Conservation (phyloP, 2,329 filamentous ascomycete species). For the Dothistroma pini region DNA sequence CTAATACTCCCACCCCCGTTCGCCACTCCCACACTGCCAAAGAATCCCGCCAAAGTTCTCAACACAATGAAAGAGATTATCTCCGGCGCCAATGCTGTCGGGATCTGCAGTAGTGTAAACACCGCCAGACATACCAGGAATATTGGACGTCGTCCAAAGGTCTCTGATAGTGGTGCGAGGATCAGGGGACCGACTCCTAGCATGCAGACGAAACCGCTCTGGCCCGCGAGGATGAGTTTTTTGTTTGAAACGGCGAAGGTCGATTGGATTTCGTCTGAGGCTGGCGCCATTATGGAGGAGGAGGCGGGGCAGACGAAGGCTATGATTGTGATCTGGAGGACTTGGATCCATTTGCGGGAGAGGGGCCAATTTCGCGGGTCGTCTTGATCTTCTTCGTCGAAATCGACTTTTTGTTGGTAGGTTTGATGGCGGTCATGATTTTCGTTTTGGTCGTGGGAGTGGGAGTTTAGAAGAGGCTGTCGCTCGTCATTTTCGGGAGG, state of each 20-base stretch:
- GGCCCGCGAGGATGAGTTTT: slow-evolving; percentile 43
- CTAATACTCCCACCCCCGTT: slow-evolving; percentile 50
- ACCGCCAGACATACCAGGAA: slow-evolving; percentile 43
- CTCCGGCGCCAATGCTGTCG: slow-evolving; percentile 46
- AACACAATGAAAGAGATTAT: slow-evolving; percentile 42
- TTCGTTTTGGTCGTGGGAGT: background rate
- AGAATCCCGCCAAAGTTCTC: slow-evolving; percentile 46
- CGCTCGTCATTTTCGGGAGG: background rate
- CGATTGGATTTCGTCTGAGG: background rate
- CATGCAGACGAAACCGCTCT: slow-evolving; percentile 48
- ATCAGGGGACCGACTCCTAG: slow-evolving; percentile 47
- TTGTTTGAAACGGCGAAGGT: slow-evolving; percentile 5
- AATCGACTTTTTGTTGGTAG: background rate
- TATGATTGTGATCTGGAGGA: slow-evolving; percentile 7
- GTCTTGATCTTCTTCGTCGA: slow-evolving; percentile 2
- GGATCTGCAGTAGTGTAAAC: slow-evolving; percentile 47
- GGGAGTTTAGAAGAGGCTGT: slow-evolving; percentile 3
- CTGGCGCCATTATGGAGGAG: slow-evolving; percentile 11
- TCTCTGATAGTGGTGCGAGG: slow-evolving; percentile 46
- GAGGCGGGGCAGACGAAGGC: slow-evolving; percentile 9
- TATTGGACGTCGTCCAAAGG: slow-evolving; percentile 43
- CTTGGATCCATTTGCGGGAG: slow-evolving; percentile 4
- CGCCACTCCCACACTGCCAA: slow-evolving; percentile 48
- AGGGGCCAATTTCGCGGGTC: slow-evolving; percentile 8
- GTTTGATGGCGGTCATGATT: background rate